Base-by-base conservation (phyloP, 2,329 filamentous ascomycete species). In the Geosmithia putterillii region DNA sequence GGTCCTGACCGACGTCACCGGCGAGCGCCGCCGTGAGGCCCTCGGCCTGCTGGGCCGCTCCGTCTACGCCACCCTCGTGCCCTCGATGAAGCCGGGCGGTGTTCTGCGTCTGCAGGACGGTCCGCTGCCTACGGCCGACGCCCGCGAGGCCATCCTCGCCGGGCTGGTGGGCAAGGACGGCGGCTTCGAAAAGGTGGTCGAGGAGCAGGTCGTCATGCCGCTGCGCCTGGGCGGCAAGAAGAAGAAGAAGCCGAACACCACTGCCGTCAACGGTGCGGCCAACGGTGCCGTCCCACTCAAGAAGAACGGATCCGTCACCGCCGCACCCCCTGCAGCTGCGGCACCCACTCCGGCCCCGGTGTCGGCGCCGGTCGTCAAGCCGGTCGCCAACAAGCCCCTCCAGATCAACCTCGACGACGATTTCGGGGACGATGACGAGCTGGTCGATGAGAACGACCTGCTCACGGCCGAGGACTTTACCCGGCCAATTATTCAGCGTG, bases 381-480 rank as follows among this genome's bases (percentile, higher is more conserved):
- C 28, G 10, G 28, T 20, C 10, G 39, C 28, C 25, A 39, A 38
- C 32, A 47, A 77, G 82, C 56, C 75, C 78, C 50, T 73, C 70
- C 52, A 76, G 81, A 63, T 65, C 44, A 46, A 66, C 56, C 56
- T 74, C 43, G 74, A 75, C 47, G 71, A 32, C 28, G 67, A 74
- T 44, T 21, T 43, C n/a, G 44, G 25, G 7, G 74, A 74, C 39
- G 83, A 88, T 52, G 87, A 94, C 50, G 89, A 94, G 44, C 65
- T 94, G 43, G 92, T 98, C 51, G 88, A 96, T 57, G 92, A 96
- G 61, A 83, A 95, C 55, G 81, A 79, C 9, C 70, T 98, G 25
- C 69, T 98, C 52, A 86, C 82, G 3, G 88, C 89, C 55, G 86
- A 87, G 48, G 90, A 98, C 57, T 70, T 92, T 52, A 79, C 78